Evolutionary conservation across 768 basidiomycete species (phyloP), one percentile per base, ranked within the genome.

Genomic region (Pisolithus microcarpus): DNA sequence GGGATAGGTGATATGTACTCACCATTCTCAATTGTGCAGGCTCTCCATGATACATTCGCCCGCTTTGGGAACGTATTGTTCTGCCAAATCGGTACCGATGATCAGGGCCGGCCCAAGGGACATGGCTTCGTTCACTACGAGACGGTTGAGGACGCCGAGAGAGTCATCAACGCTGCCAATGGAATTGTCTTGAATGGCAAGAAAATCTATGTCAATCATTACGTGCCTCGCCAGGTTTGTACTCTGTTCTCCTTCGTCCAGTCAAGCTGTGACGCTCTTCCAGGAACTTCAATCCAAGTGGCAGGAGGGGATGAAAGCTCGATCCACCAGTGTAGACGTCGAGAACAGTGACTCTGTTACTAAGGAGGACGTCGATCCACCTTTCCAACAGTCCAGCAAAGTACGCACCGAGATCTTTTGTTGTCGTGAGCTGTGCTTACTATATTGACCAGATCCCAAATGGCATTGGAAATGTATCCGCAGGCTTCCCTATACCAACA

Each of bases 71-170:
- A 95, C 61, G 95, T 99, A 58, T 74, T 99, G 58, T 98, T 95
- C 10, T 99, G 96, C 85, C 98, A 98, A 74, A 94, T 99, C 62
- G 96, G 93, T 54, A 87, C 85, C 44, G 96, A 98, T 66, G 92
- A 95, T 65, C 85, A 88, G 57, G 96, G 94, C 52, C 85, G 85
- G 61, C 94, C 93, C 59, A 91, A 91, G 70, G 96, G 96, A 56
- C 98, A 98, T 65, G 96, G 95, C 39, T 98, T 95, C 70, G 96
- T 99, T 51, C 96, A 99, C 69, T 99, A 98, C 71, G 93, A 97
- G 73, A 96, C 93, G 51, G 87, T 87, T 45, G 96, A 98, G 71
- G 89, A 94, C n/a, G 93, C 94, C 52, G 89, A 94, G 13, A 83
- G 79, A 45, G 96, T 95, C 58, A 97, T 99, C 79, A 93, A 96